Conservation (phyloP, 176 grass and related monocot genomes). For the Aegilops tauschii region DNA sequence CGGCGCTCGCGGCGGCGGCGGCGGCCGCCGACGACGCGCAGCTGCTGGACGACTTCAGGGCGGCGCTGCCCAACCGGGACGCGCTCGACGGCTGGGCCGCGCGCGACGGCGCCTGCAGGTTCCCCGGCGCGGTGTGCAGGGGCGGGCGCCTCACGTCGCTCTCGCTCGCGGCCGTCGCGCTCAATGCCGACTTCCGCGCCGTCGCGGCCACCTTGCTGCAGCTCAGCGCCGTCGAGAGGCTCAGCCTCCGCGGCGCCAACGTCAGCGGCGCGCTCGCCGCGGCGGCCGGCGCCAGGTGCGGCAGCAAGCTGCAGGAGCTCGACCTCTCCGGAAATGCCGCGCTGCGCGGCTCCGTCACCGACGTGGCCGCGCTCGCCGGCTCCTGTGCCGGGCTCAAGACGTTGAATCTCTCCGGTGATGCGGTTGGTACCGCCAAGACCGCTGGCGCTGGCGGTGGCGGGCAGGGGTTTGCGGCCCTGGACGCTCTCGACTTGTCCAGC, state of each 20-base stretch:
- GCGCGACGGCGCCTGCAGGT: constrained; percentile 50
- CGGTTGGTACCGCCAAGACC: constrained; percentile 37
- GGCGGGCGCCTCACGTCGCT: constrained; percentile 59
- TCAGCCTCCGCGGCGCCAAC: constrained; percentile 65
- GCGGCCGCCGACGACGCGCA: constrained; percentile 49
- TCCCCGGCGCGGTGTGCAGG: constrained; percentile 60
- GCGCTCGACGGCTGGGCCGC: constrained; percentile 47
- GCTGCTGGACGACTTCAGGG: constrained; percentile 75
- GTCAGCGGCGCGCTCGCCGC: constrained; percentile 55
- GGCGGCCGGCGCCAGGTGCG: constrained; percentile 25
- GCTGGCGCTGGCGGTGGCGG: neutral
- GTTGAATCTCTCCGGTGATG: constrained; percentile 66
- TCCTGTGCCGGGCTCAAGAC: constrained; percentile 42
- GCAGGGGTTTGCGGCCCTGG: constrained; percentile 40
- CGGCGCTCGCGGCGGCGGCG: neutral
- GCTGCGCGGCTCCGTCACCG: constrained; percentile 65
- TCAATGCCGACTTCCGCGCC: constrained; percentile 72
- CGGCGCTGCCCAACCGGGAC: constrained; percentile 39
- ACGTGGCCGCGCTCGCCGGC: constrained; percentile 48
- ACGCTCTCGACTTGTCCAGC: constrained; percentile 63
- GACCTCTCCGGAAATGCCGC: constrained; percentile 78
- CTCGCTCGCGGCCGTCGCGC: constrained; percentile 35
- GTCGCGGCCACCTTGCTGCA: constrained; percentile 52
- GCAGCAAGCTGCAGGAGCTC: constrained; percentile 41
- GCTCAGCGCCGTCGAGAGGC: constrained; percentile 47